Evolutionary conservation across 2,329 filamentous ascomycete species (phyloP).

Genomic region (Botrytis galanthina): DNA sequence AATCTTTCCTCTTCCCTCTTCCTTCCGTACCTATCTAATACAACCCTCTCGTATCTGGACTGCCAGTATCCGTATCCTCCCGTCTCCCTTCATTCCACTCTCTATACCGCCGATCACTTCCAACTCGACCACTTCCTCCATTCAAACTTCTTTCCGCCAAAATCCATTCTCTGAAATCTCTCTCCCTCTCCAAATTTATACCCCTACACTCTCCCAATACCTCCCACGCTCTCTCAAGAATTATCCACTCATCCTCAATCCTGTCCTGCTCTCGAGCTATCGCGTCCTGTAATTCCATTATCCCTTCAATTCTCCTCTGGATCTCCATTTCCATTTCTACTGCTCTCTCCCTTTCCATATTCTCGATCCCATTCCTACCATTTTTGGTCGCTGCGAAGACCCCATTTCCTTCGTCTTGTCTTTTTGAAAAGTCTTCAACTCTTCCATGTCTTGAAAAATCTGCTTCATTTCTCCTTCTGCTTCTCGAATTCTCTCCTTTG

Average conservation of each 20-base stretch:
- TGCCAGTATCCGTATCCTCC: background rate
- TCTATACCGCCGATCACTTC: background rate
- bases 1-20: background rate
- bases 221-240: background rate
- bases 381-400: background rate
- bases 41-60: background rate
- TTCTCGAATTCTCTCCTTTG: background rate
- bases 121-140: background rate
- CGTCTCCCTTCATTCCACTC: background rate
- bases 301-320: background rate
- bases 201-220: background rate
- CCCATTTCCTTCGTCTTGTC: background rate
- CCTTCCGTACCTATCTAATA: background rate
- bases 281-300: background rate
- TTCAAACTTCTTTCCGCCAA: background rate
- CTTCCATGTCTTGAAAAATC: background rate
- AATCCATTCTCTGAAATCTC: background rate
- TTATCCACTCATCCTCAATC: background rate
- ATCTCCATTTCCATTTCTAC: background rate
- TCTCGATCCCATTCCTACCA: background rate
- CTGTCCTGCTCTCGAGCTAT: background rate
- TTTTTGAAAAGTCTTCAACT: background rate
- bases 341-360: background rate
- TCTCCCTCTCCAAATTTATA: background rate
- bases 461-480: background rate